Evolutionary conservation across 371 early-diverging fungal genomes (phyloP).

Genomic region (Mucor racemosus): DNA sequence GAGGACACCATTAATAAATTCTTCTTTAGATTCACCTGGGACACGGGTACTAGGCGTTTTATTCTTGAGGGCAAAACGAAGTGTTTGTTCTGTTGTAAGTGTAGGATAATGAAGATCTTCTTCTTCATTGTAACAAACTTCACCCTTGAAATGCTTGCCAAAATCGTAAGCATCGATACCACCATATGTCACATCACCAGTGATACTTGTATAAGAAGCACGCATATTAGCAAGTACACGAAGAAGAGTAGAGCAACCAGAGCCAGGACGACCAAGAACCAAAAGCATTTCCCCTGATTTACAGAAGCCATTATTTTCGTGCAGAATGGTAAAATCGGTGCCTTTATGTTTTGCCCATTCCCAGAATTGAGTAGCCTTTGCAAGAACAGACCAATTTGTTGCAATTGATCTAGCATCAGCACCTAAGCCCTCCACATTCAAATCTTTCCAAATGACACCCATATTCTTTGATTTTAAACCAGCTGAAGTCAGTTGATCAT

Average conservation of each 20-base stretch:
- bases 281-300: constrained; percentile 74
- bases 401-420: constrained; percentile 47
- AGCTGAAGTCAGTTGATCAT: constrained; percentile 31
- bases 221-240: constrained; percentile 70
- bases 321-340: constrained; percentile 41
- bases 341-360: constrained; percentile 29
- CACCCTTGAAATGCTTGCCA: constrained; percentile 58
- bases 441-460: constrained; percentile 51
- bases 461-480: constrained; percentile 51
- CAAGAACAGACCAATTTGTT: constrained; percentile 26
- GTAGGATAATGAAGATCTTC: constrained; percentile 76
- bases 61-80: constrained; percentile 68
- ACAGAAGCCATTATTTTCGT: constrained; percentile 63
- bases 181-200: constrained; percentile 64
- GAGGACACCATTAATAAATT: constrained; percentile 51
- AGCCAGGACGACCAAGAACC: constrained; percentile 72
- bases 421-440: constrained; percentile 48
- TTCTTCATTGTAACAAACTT: constrained; percentile 72
- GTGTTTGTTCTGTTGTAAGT: constrained; percentile 70
- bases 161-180: constrained; percentile 65
- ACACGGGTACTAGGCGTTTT: constrained; percentile 67
- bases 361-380: constrained; percentile 30
- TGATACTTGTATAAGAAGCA: constrained; percentile 57
- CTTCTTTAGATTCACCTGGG: constrained; percentile 44
- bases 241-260: constrained; percentile 71